These are phyloP conservation scores for Henningerozyma blattae DNA, from an alignment of 805 yeast genomes.

Conservation along the genomic window DNA sequence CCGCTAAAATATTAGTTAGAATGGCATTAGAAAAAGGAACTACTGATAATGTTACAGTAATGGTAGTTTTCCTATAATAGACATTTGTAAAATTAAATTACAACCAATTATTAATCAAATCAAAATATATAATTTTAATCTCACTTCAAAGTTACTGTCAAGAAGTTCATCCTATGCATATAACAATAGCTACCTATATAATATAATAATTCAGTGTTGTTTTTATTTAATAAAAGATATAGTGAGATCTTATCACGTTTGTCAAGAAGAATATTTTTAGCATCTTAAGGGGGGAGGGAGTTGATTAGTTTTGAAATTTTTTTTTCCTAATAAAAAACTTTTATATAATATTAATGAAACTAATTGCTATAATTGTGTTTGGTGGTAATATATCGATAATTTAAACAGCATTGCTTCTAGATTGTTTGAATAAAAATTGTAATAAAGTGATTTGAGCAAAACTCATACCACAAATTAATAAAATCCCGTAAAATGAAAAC, in stretches of 20 bases:
- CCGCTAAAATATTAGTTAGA: constrained; percentile 55
- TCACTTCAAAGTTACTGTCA: too few relatives aligned
- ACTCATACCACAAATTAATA: constrained; percentile 59
- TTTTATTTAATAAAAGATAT: too few relatives aligned
- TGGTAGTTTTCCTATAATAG: constrained; percentile 48
- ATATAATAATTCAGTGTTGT: too few relatives aligned
- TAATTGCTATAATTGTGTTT: too few relatives aligned
- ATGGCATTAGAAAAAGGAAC: constrained; percentile 69
- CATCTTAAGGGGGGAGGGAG: too few relatives aligned
- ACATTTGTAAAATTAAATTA: not conserved
- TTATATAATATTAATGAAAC: too few relatives aligned
- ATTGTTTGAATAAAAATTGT: constrained; percentile 59
- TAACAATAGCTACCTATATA: not conserved
- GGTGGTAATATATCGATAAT: constrained; percentile 1
- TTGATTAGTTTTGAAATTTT: too few relatives aligned
- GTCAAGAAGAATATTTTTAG: too few relatives aligned
- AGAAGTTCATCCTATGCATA: not conserved
- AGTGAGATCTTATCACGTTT: too few relatives aligned
- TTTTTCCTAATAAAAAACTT: too few relatives aligned
- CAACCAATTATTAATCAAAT: not conserved
- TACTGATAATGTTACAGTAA: constrained; percentile 85
- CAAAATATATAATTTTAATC: not conserved
- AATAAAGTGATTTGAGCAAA: constrained; percentile 54
- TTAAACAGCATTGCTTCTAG: constrained; percentile 30
- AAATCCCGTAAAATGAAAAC: constrained; percentile 54